phyloP scores from a whole-genome alignment of 2,329 filamentous ascomycete genomes.

The Ceratocystiopsis sp. region DNA sequence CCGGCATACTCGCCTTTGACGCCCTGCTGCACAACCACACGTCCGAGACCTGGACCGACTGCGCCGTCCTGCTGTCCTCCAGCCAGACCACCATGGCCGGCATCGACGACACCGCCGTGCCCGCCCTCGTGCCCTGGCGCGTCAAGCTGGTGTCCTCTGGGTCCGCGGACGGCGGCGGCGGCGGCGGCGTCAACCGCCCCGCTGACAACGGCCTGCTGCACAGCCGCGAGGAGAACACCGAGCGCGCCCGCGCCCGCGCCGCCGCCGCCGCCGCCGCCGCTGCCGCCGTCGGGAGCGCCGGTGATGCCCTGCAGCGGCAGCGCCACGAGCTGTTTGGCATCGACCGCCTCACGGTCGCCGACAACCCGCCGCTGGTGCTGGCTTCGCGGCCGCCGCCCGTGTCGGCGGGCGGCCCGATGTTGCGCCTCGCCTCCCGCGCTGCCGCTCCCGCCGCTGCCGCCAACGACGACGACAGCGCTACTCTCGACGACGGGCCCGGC shows the following conservation, averaged over 20 bases:
- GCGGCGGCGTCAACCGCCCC: neutral
- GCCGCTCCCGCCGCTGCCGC: neutral
- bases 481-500: constrained; percentile 11
- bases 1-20: constrained; percentile 40
- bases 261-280: constrained; percentile 11
- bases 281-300: no score
- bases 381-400: no score
- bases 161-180: constrained; percentile 11
- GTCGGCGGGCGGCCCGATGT: no score
- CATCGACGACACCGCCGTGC: constrained; percentile 32
- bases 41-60: constrained; percentile 45
- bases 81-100: constrained; percentile 24
- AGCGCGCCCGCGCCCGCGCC: constrained; percentile 15
- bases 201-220: constrained; percentile 15
- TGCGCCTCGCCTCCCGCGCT: neutral
- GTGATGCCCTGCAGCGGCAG: constrained; percentile 14
- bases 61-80: constrained; percentile 43
- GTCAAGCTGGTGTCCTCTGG: no score
- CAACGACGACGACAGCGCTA: no score
- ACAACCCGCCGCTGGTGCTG: no score
- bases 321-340: constrained; percentile 20
- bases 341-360: neutral
- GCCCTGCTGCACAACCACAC: constrained; percentile 45
- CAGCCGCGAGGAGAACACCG: constrained; percentile 22
- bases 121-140: constrained; percentile 40